Conservation (phyloP, 352 stramenopile species). For the Pythium apleroticum region DNA sequence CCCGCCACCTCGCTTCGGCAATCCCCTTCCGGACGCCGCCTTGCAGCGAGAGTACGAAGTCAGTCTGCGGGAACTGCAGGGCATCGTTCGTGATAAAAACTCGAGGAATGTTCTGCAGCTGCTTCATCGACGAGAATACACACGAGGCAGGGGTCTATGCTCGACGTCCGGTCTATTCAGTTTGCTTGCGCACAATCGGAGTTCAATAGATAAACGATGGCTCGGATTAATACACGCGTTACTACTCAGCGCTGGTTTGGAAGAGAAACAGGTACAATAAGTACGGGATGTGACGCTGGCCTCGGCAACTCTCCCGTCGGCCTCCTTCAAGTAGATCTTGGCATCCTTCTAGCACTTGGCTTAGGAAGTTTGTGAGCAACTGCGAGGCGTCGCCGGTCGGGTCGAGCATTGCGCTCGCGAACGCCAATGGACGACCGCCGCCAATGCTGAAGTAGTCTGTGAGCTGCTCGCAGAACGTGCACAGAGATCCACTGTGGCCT, state of each 20-base stretch:
- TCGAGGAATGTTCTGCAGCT: too few species aligned
- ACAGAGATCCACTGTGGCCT: slow-evolving; percentile 7
- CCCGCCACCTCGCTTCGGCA: too few species aligned
- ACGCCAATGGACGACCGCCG: slow-evolving; percentile 6
- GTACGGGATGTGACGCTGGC: slow-evolving; percentile 6
- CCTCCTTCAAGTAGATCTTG: not conserved
- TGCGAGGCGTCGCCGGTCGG: not conserved
- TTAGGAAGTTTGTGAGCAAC: not conserved
- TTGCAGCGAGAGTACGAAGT: too few species aligned
- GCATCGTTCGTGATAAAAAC: too few species aligned
- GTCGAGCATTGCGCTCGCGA: not conserved
- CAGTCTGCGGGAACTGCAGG: too few species aligned
- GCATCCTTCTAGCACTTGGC: not conserved
- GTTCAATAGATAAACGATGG: too few species aligned
- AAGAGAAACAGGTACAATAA: slow-evolving; percentile 6
- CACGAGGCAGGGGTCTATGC: too few species aligned
- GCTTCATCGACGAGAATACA: too few species aligned
- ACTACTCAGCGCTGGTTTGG: not conserved
- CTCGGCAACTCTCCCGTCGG: not conserved
- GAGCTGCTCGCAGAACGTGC: slow-evolving; percentile 14
- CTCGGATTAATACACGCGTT: too few species aligned
- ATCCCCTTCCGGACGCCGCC: too few species aligned
- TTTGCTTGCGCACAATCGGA: too few species aligned
- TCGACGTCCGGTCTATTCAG: too few species aligned
- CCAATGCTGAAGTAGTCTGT: slow-evolving; percentile 6